These are phyloP conservation scores for Choricystis sp. DNA, from an alignment of 139 green algal genomes.

Conservation along the genomic window DNA sequence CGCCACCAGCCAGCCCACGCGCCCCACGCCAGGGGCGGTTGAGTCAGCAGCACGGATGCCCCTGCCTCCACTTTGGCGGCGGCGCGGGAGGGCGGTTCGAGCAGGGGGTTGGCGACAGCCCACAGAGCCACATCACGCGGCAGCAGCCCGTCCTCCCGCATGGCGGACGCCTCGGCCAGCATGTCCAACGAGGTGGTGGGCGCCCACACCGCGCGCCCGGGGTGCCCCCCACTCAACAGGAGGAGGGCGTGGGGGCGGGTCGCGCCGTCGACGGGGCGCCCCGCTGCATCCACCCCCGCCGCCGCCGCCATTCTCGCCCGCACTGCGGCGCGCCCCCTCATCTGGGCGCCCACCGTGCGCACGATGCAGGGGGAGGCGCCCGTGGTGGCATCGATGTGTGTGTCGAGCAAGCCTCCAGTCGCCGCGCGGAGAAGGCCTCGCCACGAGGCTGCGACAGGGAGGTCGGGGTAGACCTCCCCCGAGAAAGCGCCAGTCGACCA, in stretches of 20 bases:
- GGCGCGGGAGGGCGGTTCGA: conserved; percentile 8
- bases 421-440: background rate
- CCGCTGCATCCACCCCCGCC: background rate
- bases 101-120: conserved; percentile 58
- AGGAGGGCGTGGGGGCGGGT: conserved; percentile 35
- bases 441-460: conserved; percentile 16
- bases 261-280: background rate
- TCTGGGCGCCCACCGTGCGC: conserved; percentile 24
- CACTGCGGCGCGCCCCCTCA: conserved; percentile 14
- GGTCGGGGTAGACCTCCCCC: conserved; percentile 44
- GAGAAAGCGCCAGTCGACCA: conserved; percentile 31
- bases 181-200: conserved; percentile 11
- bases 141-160: conserved; percentile 21
- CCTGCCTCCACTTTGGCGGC: conserved; percentile 34
- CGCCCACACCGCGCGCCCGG: conserved; percentile 17
- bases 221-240: conserved; percentile 52
- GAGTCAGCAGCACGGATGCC: conserved; percentile 46
- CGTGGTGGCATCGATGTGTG: background rate
- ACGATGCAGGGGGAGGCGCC: conserved; percentile 8
- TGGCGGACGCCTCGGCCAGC: conserved; percentile 17
- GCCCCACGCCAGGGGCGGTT: conserved; percentile 46
- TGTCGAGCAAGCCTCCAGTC: background rate
- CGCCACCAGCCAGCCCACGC: conserved; percentile 32
- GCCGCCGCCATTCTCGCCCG: conserved; percentile 10
- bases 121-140: conserved; percentile 27